A percentile compares a stretch with the other conserved stretches of the same genome.
Evolutionary conservation across 2,329 filamentous ascomycete genomes (phyloP).

Genomic region (Ceratocystis huliohia): DNA sequence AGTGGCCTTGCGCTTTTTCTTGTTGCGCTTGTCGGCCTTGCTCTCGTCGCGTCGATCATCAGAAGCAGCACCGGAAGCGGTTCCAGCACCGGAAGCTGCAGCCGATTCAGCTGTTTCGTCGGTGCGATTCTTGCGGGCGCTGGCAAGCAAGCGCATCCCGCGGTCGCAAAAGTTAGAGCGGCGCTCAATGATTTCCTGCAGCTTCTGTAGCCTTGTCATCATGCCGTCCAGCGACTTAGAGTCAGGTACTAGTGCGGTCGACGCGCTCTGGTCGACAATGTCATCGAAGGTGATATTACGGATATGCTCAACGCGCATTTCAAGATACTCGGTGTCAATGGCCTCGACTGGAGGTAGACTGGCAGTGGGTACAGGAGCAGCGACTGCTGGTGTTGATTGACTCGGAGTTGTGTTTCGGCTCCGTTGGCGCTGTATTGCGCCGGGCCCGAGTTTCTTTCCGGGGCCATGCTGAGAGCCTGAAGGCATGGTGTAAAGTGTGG

Average conservation of each 20-base stretch:
- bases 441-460: conserved; percentile 50
- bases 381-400: conserved; percentile 28
- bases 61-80: conserved; percentile 25
- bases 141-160: conserved; percentile 57
- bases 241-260: conserved; percentile 47
- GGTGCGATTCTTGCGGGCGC: conserved; percentile 49
- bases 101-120: conserved; percentile 36
- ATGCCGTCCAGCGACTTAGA: conserved; percentile 52
- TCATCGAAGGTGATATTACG: conserved; percentile 54
- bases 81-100: background rate
- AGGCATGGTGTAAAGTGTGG: conserved; percentile 36
- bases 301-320: conserved; percentile 47
- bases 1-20: conserved; percentile 67
- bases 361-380: conserved; percentile 31
- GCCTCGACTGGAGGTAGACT: conserved; percentile 43
- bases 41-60: conserved; percentile 37
- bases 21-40: conserved; percentile 48
- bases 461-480: conserved; percentile 48
- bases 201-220: conserved; percentile 48
- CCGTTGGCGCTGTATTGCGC: conserved; percentile 50
- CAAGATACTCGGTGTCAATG: conserved; percentile 52
- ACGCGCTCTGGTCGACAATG: conserved; percentile 50
- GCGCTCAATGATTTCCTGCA: conserved; percentile 54
- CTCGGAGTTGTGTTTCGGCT: conserved; percentile 70
- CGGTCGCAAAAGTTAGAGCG: conserved; percentile 57